Conservation (phyloP, 2,329 filamentous ascomycete species). For the Pseudocercospora eumusae region DNA sequence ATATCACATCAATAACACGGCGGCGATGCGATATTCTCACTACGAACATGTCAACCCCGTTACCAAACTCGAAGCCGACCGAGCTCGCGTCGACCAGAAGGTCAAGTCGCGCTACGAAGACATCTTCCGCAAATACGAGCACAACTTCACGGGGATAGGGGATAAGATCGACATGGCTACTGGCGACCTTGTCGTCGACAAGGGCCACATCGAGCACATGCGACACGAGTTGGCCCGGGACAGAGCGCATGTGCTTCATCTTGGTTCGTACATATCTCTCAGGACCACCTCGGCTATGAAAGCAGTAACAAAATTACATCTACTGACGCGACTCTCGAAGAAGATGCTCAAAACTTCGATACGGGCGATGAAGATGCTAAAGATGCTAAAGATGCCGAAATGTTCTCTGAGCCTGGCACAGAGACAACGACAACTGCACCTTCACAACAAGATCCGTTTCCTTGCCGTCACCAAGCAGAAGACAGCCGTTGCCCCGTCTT, state of each 20-base stretch:
- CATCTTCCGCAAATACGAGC: constrained; percentile 74
- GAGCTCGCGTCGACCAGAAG: constrained; percentile 61
- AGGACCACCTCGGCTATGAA: constrained; percentile 39
- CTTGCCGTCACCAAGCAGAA: not conserved
- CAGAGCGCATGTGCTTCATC: constrained; percentile 30
- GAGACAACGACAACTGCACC: not conserved
- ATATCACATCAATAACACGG: not conserved
- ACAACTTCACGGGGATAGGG: constrained; percentile 77
- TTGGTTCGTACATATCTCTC: constrained; percentile 38
- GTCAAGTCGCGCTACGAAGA: constrained; percentile 80
- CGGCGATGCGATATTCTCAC: not conserved
- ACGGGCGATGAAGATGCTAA: constrained; percentile 20
- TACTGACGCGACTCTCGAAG: constrained; percentile 28
- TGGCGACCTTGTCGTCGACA: constrained; percentile 74
- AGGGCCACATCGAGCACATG: constrained; percentile 72
- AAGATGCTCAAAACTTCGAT: constrained; percentile 10
- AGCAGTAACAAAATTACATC: constrained; percentile 35
- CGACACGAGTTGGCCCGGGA: constrained; percentile 57
- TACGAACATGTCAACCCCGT: not conserved
- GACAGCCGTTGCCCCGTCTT: constrained; percentile 17
- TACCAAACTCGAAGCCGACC: constrained; percentile 24
- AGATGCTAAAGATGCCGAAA: constrained; percentile 13
- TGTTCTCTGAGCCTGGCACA: constrained; percentile 1
- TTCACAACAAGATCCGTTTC: not conserved
- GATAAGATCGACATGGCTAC: constrained; percentile 88